Base-by-base conservation (phyloP, 2,329 filamentous ascomycete species). In the Alternaria viburni region DNA sequence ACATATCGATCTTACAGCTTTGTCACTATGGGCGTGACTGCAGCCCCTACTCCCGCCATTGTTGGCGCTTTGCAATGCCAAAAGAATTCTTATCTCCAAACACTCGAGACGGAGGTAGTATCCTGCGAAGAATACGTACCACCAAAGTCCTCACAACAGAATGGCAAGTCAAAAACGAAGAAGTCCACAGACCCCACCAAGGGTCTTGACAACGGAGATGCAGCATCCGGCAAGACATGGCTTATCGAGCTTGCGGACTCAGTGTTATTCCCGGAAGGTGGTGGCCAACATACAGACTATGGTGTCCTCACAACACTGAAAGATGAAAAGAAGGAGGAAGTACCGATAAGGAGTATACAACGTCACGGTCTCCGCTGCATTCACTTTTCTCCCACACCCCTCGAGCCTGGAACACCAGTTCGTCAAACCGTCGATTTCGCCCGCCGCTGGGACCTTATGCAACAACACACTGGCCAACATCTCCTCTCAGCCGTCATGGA, bases 341-440 rank as follows among this genome's bases (percentile, higher is more conserved):
- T 77, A 17, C 68, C 75, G 6, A 73, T 78, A 32, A 72, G 64
- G 21, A 75, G 65, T 49, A 68, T 78, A 21, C 73, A 78, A 56
- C 73, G 75, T 21, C 75, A 77, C 54, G 75, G 87, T 82, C 74
- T 97, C 87, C 30, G 85, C 83, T 67, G 89, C 83, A 67, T 93
- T 75, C 0, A 91, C 91, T 26, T 90, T 91, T 95, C 94, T 95
- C 46, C 94, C 92, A 74, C 93, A 95, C 13, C 93, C 91, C 88
- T 97, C 93, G 21, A 96, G 84, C 0, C 95, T 91, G 49, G 94
- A 86, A 76, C 70, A 6, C 60, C 61, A 17, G 74, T 78, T 4
- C 66, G 59, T 11, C 76, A 78, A 61, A 67, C 65, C 5, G 68
- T 78, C 50, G 69, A 77, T 51, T 77, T 75, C 51, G 49, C 65